Evolutionary conservation across 208 protist species (phyloP).

Genomic region (Leishmania lainsoni): DNA sequence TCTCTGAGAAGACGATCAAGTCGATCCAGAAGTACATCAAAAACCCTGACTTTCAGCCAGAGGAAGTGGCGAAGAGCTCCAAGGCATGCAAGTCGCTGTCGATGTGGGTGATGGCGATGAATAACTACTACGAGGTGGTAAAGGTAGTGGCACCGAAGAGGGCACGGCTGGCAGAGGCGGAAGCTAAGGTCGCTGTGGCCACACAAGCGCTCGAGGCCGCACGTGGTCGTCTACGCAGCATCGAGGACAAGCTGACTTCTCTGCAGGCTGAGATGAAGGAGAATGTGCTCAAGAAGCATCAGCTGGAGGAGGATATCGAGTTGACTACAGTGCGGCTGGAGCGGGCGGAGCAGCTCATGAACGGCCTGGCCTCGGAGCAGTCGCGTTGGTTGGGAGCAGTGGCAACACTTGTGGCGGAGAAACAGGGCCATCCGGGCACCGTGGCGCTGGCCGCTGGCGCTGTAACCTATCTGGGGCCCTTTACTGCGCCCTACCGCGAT

Average conservation of each 20-base stretch:
- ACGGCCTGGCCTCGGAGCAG: conserved; percentile 86
- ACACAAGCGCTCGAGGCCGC: conserved; percentile 72
- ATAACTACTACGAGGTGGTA: conserved; percentile 94
- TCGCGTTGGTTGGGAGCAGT: conserved; percentile 77
- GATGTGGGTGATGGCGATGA: conserved; percentile 95
- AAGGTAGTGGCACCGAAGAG: conserved; percentile 92
- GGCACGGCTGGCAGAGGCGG: conserved; percentile 74
- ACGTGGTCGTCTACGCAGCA: conserved; percentile 65
- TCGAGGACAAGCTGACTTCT: conserved; percentile 83
- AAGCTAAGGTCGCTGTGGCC: conserved; percentile 83
- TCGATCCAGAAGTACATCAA: conserved; percentile 94
- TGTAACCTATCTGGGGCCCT: conserved; percentile 93
- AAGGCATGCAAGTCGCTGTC: conserved; percentile 94
- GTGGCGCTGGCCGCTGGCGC: conserved; percentile 89
- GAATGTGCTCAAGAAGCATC: conserved; percentile 89
- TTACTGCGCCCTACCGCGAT: conserved; percentile 86
- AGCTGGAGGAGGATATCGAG: conserved; percentile 93
- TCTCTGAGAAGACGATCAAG: conserved; percentile 85
- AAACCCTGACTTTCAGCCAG: conserved; percentile 94
- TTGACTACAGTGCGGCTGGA: conserved; percentile 88
- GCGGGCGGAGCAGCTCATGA: conserved; percentile 92
- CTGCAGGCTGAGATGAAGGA: conserved; percentile 86
- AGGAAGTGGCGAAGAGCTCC: conserved; percentile 93
- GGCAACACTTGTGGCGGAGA: conserved; percentile 62
- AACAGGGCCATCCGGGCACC: conserved; percentile 63